Evolutionary conservation across 805 yeast genomes (phyloP).

Genomic region (Wickerhamomyces bovis): DNA sequence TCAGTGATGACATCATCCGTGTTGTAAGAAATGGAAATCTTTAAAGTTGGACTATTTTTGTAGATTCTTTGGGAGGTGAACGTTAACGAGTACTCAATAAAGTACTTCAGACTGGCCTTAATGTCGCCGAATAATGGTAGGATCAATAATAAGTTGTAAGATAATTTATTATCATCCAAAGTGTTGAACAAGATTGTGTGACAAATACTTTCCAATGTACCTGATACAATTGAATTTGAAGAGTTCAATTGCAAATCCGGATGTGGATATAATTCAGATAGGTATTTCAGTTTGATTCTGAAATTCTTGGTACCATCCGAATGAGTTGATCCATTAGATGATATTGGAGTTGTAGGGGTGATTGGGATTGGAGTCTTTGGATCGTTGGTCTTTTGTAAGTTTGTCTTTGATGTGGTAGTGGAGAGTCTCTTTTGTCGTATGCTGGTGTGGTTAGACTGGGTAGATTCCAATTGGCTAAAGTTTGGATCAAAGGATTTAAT

Average conservation of each 20-base stretch:
- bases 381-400: conserved; percentile 9
- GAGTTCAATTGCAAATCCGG: conserved; percentile 52
- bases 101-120: conserved; percentile 34
- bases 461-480: conserved; percentile 5
- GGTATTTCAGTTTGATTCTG: conserved; percentile 25
- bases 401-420: conserved; percentile 17
- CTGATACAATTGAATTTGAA: conserved; percentile 41
- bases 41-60: conserved; percentile 12
- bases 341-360: conserved; percentile 6
- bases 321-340: not conserved
- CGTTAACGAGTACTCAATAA: conserved; percentile 36
- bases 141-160: conserved; percentile 40
- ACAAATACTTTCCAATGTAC: conserved; percentile 65
- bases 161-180: conserved; percentile 31
- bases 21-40: conserved; percentile 23
- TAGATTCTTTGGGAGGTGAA: conserved; percentile 26
- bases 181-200: conserved; percentile 64
- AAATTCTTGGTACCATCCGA: not conserved
- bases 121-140: conserved; percentile 51
- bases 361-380: conserved; percentile 11
- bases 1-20: conserved; percentile 38
- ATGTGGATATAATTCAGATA: conserved; percentile 48
- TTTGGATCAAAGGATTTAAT: conserved; percentile 35
- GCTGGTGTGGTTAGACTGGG: not conserved
- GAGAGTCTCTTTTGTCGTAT: conserved; percentile 25